Percentiles rank a stretch among this genome's conserved stretches.
Conservation (phyloP, 2,329 filamentous ascomycete genomes). For the Exophiala spinifera region DNA sequence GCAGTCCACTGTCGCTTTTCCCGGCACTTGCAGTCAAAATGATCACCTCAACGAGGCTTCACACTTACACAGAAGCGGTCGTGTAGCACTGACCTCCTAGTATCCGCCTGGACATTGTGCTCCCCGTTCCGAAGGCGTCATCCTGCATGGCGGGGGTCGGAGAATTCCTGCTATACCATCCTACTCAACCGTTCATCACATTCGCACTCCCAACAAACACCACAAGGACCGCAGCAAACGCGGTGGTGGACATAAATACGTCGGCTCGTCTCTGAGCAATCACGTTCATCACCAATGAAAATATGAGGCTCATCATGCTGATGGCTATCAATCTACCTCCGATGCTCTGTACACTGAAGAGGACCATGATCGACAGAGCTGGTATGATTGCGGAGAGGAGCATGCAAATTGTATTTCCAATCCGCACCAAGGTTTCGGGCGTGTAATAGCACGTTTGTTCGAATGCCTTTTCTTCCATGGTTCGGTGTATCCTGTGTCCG, state of each 20-base stretch:
- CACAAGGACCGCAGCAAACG: slow-evolving; percentile 26
- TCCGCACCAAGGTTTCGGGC: slow-evolving; percentile 20
- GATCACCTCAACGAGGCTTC: background rate
- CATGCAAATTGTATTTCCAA: slow-evolving; percentile 25
- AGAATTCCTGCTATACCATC: slow-evolving; percentile 16
- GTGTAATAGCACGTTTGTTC: slow-evolving; percentile 21
- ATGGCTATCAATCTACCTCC: slow-evolving; percentile 21
- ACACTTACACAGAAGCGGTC: background rate
- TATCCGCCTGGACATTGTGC: background rate
- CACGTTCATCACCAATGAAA: slow-evolving; percentile 26
- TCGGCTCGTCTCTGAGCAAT: slow-evolving; percentile 26
- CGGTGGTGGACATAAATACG: slow-evolving; percentile 27
- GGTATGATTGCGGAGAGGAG: slow-evolving; percentile 25
- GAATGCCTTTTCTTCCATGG: slow-evolving; percentile 23
- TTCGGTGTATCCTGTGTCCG: slow-evolving; percentile 24
- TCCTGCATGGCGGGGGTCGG: slow-evolving; percentile 10
- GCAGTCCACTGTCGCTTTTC: background rate
- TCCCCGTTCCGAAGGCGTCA: slow-evolving; percentile 10
- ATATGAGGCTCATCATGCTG: slow-evolving; percentile 25
- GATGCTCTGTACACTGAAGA: slow-evolving; percentile 24
- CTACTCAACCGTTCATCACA: slow-evolving; percentile 15
- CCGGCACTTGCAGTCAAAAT: background rate
- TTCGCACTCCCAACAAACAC: slow-evolving; percentile 26
- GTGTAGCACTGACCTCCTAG: background rate
- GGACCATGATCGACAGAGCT: slow-evolving; percentile 23